A percentile compares a stretch with the other conserved stretches of the same genome.
Evolutionary conservation across 768 basidiomycete species (phyloP).

Genomic region (Termitomyces sp.): DNA sequence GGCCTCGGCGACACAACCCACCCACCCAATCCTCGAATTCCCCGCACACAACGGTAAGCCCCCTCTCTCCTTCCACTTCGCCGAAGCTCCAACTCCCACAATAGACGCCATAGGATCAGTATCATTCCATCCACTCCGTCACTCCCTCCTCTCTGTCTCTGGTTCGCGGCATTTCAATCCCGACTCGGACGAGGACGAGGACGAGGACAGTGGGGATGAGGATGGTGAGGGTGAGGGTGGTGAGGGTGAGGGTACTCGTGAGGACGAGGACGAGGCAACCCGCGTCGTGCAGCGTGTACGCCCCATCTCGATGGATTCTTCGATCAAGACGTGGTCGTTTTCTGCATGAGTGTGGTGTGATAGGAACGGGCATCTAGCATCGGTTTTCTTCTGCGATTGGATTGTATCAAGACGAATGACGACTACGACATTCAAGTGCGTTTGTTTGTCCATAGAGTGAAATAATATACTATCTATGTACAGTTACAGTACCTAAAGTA

Average conservation of each 20-base stretch:
- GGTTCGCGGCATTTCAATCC: neutral
- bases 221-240: too few species aligned
- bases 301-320: neutral
- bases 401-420: too few species aligned
- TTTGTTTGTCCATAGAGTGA: too few species aligned
- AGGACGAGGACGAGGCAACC: too few species aligned
- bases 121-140: neutral
- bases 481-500: too few species aligned
- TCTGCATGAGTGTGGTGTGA: too few species aligned
- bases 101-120: neutral
- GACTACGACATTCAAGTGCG: too few species aligned
- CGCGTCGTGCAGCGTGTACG: neutral
- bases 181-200: neutral
- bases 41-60: neutral
- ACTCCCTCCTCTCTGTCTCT: neutral
- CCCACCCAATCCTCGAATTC: neutral
- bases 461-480: too few species aligned
- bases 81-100: neutral
- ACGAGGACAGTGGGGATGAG: too few species aligned
- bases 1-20: neutral
- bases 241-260: too few species aligned
- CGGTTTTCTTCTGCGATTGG: too few species aligned
- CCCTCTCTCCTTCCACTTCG: neutral
- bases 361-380: too few species aligned
- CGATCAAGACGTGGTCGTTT: neutral